Conservation (phyloP, 495 filamentous ascomycete species). For the Neurospora sublineolata region DNA sequence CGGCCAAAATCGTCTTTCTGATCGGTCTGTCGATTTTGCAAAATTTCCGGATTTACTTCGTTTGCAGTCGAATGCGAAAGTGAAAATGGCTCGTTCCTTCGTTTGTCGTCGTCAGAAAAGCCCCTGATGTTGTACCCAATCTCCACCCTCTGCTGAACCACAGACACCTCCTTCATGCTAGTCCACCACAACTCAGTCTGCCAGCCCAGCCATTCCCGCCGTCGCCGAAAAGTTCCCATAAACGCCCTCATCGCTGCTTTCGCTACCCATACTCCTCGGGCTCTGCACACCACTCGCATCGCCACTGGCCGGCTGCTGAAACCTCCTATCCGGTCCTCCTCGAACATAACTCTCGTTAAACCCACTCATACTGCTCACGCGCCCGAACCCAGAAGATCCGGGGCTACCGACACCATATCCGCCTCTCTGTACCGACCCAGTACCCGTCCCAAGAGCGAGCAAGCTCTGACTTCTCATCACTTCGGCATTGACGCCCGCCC, state of each 20-base stretch:
- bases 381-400: background rate
- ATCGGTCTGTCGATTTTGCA: background rate
- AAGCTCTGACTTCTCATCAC: slow-evolving; percentile 28
- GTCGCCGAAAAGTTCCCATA: slow-evolving; percentile 40
- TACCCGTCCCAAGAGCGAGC: slow-evolving; percentile 17
- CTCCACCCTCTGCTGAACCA: too few species aligned
- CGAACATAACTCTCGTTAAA: slow-evolving; percentile 7
- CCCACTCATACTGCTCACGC: slow-evolving; percentile 14
- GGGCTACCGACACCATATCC: slow-evolving; percentile 5
- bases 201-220: slow-evolving; percentile 25
- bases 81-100: background rate
- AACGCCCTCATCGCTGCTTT: slow-evolving; percentile 39
- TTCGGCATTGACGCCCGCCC: slow-evolving; percentile 31
- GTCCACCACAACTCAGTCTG: slow-evolving; percentile 7
- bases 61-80: background rate
- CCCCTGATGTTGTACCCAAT: background rate
- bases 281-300: slow-evolving; percentile 34
- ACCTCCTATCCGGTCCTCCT: slow-evolving; percentile 1
- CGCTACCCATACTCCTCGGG: slow-evolving; percentile 28
- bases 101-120: background rate
- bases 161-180: background rate
- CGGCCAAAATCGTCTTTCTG: background rate
- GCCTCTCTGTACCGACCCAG: background rate
- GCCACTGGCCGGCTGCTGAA: slow-evolving; percentile 23
- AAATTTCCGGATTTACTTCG: background rate